Evolutionary conservation across 306 rosid genomes (phyloP).

Genomic region (Lablab purpureus): DNA sequence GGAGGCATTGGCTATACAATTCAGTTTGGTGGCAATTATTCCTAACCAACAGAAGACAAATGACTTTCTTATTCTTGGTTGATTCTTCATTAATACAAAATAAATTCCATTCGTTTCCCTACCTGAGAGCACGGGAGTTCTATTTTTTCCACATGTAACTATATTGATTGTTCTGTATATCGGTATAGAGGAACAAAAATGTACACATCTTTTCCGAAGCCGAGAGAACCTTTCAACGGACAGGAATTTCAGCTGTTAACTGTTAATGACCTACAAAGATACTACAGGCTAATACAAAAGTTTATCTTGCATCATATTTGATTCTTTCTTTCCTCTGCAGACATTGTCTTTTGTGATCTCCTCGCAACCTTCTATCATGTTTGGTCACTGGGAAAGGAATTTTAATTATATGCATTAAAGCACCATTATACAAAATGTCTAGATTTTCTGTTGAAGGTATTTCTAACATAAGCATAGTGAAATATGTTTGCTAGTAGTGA

Average conservation of each 20-base stretch:
- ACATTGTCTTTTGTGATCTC: not conserved
- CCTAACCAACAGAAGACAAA: conserved; percentile 44
- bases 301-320: conserved; percentile 15
- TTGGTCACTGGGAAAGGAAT: not conserved
- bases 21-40: conserved; percentile 37
- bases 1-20: conserved; percentile 37
- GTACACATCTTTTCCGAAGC: conserved; percentile 13
- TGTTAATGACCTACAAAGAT: conserved; percentile 25
- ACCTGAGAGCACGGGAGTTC: conserved; percentile 28
- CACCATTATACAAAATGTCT: not conserved
- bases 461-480: not conserved
- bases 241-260: not conserved
- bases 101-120: conserved; percentile 35
- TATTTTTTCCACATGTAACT: conserved; percentile 46
- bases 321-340: conserved; percentile 20
- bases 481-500: not conserved
- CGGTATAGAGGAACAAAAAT: conserved; percentile 6
- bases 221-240: conserved; percentile 17
- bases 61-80: conserved; percentile 38
- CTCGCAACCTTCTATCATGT: not conserved
- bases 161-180: conserved; percentile 37
- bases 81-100: conserved; percentile 41
- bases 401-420: not conserved
- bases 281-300: conserved; percentile 32
- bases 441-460: not conserved